phyloP scores from a whole-genome alignment of 176 grass and related monocot species.

The Pontederia crassipes region DNA sequence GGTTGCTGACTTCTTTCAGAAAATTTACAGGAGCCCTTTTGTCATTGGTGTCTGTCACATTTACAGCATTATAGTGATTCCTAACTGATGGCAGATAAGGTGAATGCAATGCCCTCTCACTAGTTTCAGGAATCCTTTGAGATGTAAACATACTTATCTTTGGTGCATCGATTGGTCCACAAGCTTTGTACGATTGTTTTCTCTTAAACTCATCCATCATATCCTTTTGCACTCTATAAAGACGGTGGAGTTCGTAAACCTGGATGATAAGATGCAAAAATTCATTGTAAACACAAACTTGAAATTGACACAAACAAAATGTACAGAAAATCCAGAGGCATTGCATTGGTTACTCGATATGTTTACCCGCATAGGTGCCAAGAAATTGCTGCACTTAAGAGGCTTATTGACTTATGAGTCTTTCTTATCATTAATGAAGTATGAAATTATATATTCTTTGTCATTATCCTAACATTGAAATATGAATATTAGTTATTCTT shows the following conservation, averaged over 20 bases:
- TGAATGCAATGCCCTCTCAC: conserved; percentile 32
- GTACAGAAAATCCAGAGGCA: too few relatives aligned
- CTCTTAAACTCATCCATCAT: conserved; percentile 52
- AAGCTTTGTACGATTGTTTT: conserved; percentile 28
- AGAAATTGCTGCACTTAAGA: too few relatives aligned
- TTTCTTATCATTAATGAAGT: too few relatives aligned
- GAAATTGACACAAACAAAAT: background rate
- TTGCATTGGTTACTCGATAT: too few relatives aligned
- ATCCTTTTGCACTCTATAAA: conserved; percentile 78
- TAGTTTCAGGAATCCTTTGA: conserved; percentile 36
- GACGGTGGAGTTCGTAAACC: conserved; percentile 93
- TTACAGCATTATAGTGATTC: conserved; percentile 21
- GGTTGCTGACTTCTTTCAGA: background rate
- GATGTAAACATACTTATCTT: conserved; percentile 45
- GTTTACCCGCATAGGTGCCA: too few relatives aligned
- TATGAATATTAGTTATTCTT: too few relatives aligned
- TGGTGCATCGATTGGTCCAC: conserved; percentile 32
- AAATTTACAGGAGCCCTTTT: background rate
- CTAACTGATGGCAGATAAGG: conserved; percentile 16
- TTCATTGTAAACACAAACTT: too few relatives aligned
- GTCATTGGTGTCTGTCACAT: conserved; percentile 4
- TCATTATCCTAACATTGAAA: too few relatives aligned
- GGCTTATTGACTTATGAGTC: too few relatives aligned
- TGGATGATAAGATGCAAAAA: conserved; percentile 23
- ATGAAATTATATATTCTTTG: too few relatives aligned